These are phyloP conservation scores for Pseudogymnoascus sp. DNA, from an alignment of 2,329 filamentous ascomycete genomes.

Conservation along the genomic window DNA sequence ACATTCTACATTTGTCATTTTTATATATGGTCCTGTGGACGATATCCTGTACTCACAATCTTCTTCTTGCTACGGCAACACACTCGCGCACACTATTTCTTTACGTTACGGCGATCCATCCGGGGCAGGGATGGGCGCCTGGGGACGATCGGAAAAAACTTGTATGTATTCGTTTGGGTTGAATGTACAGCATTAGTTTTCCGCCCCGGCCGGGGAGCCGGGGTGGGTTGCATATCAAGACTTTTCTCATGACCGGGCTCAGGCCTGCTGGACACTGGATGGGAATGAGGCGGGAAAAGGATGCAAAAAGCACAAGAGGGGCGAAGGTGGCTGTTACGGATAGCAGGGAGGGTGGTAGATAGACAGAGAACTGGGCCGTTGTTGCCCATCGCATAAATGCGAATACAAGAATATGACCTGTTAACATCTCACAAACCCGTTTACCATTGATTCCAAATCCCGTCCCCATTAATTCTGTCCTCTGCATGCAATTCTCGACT, in stretches of 20 bases:
- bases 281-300: neutral
- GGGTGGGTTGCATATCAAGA: constrained; percentile 1
- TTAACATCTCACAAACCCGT: neutral
- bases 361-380: neutral
- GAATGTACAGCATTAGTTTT: constrained; percentile 2
- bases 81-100: neutral
- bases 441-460: neutral
- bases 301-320: neutral
- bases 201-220: neutral
- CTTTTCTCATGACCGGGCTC: neutral
- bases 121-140: neutral
- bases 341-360: neutral
- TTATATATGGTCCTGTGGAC: neutral
- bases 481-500: too few relatives aligned
- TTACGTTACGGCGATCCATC: neutral
- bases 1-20: constrained; percentile 1
- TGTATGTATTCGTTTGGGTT: constrained; percentile 5
- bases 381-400: neutral
- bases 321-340: neutral
- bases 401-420: neutral
- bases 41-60: neutral
- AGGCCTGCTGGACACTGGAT: neutral
- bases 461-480: too few relatives aligned
- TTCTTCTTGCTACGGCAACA: constrained; percentile 1
- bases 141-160: neutral